These are phyloP conservation scores for Stachybotrys chlorohalonatus DNA, from an alignment of 2,329 filamentous ascomycete species.

Conservation along the genomic window DNA sequence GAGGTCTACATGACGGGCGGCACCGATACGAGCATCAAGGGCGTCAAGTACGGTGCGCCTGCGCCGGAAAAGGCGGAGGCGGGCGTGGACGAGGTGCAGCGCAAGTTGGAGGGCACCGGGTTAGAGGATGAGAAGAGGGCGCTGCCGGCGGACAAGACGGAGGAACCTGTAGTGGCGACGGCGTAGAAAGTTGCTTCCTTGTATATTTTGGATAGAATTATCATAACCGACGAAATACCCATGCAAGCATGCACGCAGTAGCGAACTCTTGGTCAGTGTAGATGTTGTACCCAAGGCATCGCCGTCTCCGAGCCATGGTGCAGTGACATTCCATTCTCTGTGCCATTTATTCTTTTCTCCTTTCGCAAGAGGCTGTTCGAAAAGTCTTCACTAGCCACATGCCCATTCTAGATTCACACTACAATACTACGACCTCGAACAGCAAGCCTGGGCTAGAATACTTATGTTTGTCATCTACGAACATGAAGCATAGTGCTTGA, in stretches of 20 bases:
- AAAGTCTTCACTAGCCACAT: too few species aligned
- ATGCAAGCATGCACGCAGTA: background rate
- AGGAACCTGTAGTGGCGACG: background rate
- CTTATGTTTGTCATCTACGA: too few species aligned
- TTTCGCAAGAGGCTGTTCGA: too few species aligned
- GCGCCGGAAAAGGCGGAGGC: constrained; percentile 4
- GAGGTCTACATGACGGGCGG: constrained; percentile 77
- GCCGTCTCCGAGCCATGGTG: too few species aligned
- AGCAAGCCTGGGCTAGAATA: too few species aligned
- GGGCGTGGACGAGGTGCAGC: constrained; percentile 13
- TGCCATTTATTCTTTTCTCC: too few species aligned
- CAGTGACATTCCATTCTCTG: too few species aligned
- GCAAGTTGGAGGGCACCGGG: constrained; percentile 17
- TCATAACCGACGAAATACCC: background rate
- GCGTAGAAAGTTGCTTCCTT: background rate
- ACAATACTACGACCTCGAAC: too few species aligned
- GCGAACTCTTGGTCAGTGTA: too few species aligned
- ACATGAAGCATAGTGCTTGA: too few species aligned
- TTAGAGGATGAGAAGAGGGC: constrained; percentile 5
- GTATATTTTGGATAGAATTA: background rate
- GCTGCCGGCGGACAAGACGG: background rate
- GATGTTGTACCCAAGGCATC: too few species aligned
- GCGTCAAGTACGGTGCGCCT: constrained; percentile 16
- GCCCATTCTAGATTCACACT: too few species aligned
- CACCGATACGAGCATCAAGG: constrained; percentile 23